Evolutionary conservation across 140 eudicot species (phyloP).

Genomic region (Stevia rebaudiana): DNA sequence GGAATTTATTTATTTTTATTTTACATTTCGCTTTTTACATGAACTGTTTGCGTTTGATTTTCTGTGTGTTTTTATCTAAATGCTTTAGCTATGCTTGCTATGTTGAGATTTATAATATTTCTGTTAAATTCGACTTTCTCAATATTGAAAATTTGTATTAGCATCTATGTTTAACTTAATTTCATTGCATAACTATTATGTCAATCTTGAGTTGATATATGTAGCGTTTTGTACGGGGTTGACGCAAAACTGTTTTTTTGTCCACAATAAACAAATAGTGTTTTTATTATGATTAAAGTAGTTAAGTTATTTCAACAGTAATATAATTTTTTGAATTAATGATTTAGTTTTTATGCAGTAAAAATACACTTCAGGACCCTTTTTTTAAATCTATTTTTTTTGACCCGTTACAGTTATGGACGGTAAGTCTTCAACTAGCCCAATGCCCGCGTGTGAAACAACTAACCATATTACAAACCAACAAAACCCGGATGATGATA

Average conservation of each 20-base stretch:
- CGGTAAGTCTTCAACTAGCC: conserved; percentile 22
- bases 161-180: too few relatives aligned
- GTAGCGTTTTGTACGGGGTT: background rate
- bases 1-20: background rate
- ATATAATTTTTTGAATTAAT: background rate
- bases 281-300: background rate
- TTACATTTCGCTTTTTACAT: background rate
- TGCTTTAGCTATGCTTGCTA: conserved; percentile 1
- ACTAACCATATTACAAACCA: conserved; percentile 27
- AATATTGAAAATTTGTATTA: too few relatives aligned
- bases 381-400: background rate
- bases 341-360: background rate
- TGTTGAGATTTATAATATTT: background rate
- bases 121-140: background rate
- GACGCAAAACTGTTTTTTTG: background rate
- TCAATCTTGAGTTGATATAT: background rate
- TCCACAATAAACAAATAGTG: background rate
- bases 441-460: conserved; percentile 28
- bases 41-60: conserved; percentile 1
- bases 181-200: too few relatives aligned
- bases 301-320: background rate
- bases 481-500: conserved; percentile 24
- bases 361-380: background rate
- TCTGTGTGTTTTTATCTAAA: background rate
- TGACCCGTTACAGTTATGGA: conserved; percentile 25